Percentiles rank a stretch among this genome's conserved stretches.
Evolutionary conservation across 2,329 filamentous ascomycete species (phyloP).

Genomic region (Sporothrix sp.): DNA sequence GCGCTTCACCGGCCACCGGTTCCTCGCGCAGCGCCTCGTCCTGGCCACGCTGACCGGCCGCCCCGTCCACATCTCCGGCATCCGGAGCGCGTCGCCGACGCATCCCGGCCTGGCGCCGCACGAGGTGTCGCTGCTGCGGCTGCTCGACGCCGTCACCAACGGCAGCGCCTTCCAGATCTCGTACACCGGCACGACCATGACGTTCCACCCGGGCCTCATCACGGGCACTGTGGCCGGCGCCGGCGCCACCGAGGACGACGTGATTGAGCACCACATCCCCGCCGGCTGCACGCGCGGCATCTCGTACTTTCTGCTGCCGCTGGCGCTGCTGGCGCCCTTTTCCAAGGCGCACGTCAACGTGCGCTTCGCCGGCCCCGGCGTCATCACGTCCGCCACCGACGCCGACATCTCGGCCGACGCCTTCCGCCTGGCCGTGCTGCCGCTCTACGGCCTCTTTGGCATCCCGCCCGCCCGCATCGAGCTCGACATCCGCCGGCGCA

Average conservation of each 20-base stretch:
- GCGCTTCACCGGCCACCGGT: constrained; percentile 74
- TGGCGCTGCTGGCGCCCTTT: constrained; percentile 87
- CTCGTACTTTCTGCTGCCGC: constrained; percentile 82
- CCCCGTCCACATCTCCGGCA: constrained; percentile 85
- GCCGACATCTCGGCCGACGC: constrained; percentile 80
- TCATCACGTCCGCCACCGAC: constrained; percentile 54
- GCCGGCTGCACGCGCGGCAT: constrained; percentile 69
- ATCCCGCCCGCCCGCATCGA: constrained; percentile 74
- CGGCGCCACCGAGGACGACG: constrained; percentile 55
- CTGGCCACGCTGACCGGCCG: constrained; percentile 86
- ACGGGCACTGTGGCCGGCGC: constrained; percentile 71
- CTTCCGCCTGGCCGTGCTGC: constrained; percentile 84
- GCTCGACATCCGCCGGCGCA: constrained; percentile 68
- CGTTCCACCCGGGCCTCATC: constrained; percentile 86
- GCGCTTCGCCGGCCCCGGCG: constrained; percentile 78
- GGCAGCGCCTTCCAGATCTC: constrained; percentile 92
- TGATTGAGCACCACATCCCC: constrained; percentile 73
- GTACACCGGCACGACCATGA: constrained; percentile 86
- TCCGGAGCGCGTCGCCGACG: constrained; percentile 76
- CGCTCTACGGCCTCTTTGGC: constrained; percentile 81
- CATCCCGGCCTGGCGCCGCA: constrained; percentile 82
- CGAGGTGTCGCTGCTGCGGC: constrained; percentile 90
- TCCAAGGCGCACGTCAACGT: constrained; percentile 87
- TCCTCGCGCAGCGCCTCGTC: constrained; percentile 73
- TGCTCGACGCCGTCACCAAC: constrained; percentile 91